Conservation (phyloP, 1,284 basidiomycete species). For the Trametes pubescens region DNA sequence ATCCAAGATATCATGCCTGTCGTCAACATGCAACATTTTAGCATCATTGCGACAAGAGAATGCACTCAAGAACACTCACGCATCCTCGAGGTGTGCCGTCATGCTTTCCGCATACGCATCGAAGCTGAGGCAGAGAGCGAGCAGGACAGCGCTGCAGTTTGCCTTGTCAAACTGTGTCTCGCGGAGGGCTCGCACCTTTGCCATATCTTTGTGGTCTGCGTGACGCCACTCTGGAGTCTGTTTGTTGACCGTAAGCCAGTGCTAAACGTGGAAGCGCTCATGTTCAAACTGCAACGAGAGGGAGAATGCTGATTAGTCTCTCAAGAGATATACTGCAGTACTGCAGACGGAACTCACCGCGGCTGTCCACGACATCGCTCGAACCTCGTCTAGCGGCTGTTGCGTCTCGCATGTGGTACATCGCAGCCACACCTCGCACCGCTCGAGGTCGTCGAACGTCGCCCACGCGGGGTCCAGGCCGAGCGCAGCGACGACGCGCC, state of each 20-base stretch:
- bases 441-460: background rate
- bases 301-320: background rate
- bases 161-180: no score
- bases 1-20: background rate
- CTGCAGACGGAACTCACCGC: background rate
- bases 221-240: background rate
- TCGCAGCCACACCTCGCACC: background rate
- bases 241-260: no score
- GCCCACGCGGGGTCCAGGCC: background rate
- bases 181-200: background rate
- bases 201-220: conserved; percentile 1
- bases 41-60: no score
- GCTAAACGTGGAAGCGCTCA: no score
- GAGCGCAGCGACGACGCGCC: background rate
- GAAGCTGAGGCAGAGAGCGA: background rate
- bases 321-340: background rate
- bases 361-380: background rate
- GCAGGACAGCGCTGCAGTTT: background rate
- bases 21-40: no score
- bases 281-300: background rate
- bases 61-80: no score
- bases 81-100: background rate
- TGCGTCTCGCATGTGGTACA: background rate
- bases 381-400: background rate
- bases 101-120: background rate